phyloP scores from a whole-genome alignment of 2,329 filamentous ascomycete genomes.

The Phaeophleospora eucalypticola region DNA sequence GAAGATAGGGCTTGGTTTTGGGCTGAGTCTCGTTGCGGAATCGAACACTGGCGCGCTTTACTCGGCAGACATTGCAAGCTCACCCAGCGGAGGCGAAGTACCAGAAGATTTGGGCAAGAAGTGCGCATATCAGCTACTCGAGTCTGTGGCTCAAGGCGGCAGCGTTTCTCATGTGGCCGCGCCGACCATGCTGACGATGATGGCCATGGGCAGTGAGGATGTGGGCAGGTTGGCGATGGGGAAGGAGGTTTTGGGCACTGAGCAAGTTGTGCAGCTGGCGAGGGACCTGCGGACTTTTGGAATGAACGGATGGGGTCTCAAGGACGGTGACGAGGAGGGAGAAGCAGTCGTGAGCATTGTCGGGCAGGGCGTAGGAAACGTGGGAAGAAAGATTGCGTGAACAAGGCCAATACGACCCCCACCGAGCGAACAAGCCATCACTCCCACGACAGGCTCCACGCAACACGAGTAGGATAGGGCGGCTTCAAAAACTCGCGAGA shows the following conservation, averaged over 20 bases:
- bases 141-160: constrained; percentile 75
- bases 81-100: constrained; percentile 72
- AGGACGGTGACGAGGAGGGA: constrained; percentile 59
- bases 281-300: constrained; percentile 87
- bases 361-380: constrained; percentile 87
- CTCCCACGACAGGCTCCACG: too few species aligned
- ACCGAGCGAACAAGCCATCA: neutral
- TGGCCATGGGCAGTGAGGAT: constrained; percentile 98
- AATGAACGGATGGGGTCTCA: constrained; percentile 82
- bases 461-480: neutral
- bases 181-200: constrained; percentile 73
- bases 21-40: constrained; percentile 84
- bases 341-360: constrained; percentile 89
- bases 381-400: constrained; percentile 78
- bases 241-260: constrained; percentile 73
- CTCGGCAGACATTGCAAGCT: constrained; percentile 74
- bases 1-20: constrained; percentile 82
- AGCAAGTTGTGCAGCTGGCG: constrained; percentile 74
- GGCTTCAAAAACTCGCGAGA: too few species aligned
- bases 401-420: neutral
- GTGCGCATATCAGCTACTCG: constrained; percentile 84
- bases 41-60: constrained; percentile 83
- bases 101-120: constrained; percentile 87
- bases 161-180: constrained; percentile 71
- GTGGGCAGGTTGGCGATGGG: constrained; percentile 82